phyloP scores from a whole-genome alignment of 192 early-diverging fungal species.

The Gryganskiella cystojenkinii region DNA sequence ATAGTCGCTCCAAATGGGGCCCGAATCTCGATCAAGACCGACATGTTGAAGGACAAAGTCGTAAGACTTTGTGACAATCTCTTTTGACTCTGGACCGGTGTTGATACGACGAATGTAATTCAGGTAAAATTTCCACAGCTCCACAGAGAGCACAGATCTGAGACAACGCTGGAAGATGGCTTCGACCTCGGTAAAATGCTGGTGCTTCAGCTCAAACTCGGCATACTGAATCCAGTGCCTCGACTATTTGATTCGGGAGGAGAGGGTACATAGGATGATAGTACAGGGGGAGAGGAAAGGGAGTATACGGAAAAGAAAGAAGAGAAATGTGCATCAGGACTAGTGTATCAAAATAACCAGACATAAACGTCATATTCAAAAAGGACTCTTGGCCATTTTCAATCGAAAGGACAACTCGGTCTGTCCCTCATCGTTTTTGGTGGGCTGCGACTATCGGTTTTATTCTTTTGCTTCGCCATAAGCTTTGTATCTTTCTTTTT shows the following conservation, averaged over 20 bases:
- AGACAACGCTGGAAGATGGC: conserved; percentile 87
- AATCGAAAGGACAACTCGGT: too few relatives aligned
- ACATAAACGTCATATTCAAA: too few relatives aligned
- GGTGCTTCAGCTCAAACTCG: conserved; percentile 84
- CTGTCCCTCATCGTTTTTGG: too few relatives aligned
- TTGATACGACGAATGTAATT: conserved; percentile 86
- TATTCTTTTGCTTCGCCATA: background rate
- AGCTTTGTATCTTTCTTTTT: background rate
- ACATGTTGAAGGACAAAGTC: conserved; percentile 91
- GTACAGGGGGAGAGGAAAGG: background rate
- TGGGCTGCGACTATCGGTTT: background rate
- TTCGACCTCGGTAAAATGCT: conserved; percentile 81
- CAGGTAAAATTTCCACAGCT: conserved; percentile 91
- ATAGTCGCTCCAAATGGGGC: conserved; percentile 90
- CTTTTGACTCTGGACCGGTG: conserved; percentile 70
- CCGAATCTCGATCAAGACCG: conserved; percentile 90
- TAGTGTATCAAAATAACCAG: too few relatives aligned
- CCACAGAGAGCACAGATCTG: conserved; percentile 83
- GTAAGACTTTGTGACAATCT: conserved; percentile 82
- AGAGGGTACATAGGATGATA: background rate
- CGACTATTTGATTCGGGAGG: conserved; percentile 54
- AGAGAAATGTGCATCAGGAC: too few relatives aligned
- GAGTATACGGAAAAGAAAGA: conserved; percentile 12
- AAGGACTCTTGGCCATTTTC: too few relatives aligned
- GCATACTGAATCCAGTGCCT: conserved; percentile 82